Percentiles rank a stretch among this genome's conserved stretches.
Conservation (phyloP, 257 asterid species). For the Solanum chiquidenum region DNA sequence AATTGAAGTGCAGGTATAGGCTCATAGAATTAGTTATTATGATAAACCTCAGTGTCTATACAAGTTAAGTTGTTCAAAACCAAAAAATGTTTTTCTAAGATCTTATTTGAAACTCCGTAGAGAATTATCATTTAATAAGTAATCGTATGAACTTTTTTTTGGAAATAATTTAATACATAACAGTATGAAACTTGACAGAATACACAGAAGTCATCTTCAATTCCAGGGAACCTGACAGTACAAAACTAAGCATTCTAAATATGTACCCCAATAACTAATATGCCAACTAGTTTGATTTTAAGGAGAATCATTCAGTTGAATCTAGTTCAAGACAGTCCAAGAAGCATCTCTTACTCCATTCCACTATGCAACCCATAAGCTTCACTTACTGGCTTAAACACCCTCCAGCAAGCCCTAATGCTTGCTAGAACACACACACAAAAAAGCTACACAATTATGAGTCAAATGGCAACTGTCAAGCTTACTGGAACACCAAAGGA, state of each 20-base stretch:
- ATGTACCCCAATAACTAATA: background rate
- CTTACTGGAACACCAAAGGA: background rate
- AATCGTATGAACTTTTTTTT: background rate
- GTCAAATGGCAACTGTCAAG: background rate
- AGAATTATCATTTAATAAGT: background rate
- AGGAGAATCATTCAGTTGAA: background rate
- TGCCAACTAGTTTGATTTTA: background rate
- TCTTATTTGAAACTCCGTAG: background rate
- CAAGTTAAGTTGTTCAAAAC: background rate
- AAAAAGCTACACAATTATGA: background rate
- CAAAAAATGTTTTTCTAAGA: background rate
- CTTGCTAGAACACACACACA: background rate
- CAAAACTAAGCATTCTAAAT: background rate
- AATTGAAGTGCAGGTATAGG: background rate
- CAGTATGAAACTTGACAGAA: background rate
- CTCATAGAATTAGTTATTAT: background rate
- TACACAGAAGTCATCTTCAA: background rate
- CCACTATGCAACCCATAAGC: background rate
- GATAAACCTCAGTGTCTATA: background rate
- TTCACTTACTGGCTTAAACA: background rate
- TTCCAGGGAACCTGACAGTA: background rate
- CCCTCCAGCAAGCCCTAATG: background rate
- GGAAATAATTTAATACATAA: background rate
- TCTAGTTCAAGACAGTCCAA: background rate
- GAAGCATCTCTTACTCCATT: background rate